Evolutionary conservation across 208 protist species (phyloP), one percentile per base, ranked within the genome.

Genomic region (Lotmaria passim): DNA sequence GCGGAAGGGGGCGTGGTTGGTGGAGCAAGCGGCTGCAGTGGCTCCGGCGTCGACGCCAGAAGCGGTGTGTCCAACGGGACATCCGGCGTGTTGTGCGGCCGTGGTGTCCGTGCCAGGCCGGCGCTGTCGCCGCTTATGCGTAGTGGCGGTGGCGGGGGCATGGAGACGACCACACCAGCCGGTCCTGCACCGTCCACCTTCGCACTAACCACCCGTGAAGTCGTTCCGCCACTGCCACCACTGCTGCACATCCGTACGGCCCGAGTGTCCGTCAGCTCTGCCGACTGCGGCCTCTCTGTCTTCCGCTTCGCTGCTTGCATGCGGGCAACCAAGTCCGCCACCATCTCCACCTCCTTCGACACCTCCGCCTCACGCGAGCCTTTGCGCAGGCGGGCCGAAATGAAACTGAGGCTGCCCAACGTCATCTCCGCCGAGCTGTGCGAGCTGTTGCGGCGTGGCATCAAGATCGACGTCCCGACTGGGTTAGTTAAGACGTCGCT

Each of bases 261-360:
- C 1, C 56, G 39, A 19, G 34, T 59, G 53, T 44, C 53, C 33
- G 30, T 30, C 19, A 31, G 21, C n/a, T 63, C 57, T 0, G 10
- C 57, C 8, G 57, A 48, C 11, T 34, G 23, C 23, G 57, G 14
- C 26, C 26, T 15, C 3, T 34, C 57, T 23, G 39, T 3, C 39
- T 33, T 47, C 36, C 10, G 5, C 57, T 63, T 63, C 14, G 57
- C 24, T 2, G 57, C 36, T 36, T 63, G 14, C 57, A 63, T 63
- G 26, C 57, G 36, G 36, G 57, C 57, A 12, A 63, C 57, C 3
- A 63, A 63, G 23, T 63, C 57, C 36, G 41, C 39, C 39, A 63
- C 57, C 39, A 28, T 63, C 41, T 63, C 57, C 21, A 63, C 41
- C 39, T 63, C 57, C 1, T 19, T 5, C 28, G 36, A 21, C 26